Base-by-base conservation (phyloP, 2,329 filamentous ascomycete genomes). In the Mollisiaceae sp. region DNA sequence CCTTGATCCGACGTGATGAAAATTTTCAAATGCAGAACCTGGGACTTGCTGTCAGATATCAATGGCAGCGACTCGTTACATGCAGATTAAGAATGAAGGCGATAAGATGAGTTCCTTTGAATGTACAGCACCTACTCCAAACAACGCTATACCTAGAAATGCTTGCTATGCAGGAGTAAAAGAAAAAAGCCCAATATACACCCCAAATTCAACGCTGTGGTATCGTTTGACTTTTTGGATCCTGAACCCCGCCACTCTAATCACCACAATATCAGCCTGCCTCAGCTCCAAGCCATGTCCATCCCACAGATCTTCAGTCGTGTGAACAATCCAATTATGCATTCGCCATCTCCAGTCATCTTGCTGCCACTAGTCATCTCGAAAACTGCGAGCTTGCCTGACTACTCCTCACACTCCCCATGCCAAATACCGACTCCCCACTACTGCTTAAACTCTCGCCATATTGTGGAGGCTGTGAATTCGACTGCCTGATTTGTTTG, bases 401-500 rank as follows among this genome's bases (percentile, higher is more conserved):
- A 41, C 38, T 41, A 18, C 38, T 41, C 38, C 12, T 41, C 38
- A 41, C 38, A 41, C 38, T 41, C 38, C 12, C 38, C 15, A 41
- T 41, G 12, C 45, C 36, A 8, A 41, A 27, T 20, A 64, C 38
- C 11, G 18, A 43, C 57, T 60, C 56, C 5, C 58, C 58, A 22
- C 60, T 59, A n/a, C 39, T 12, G 0, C n/a, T 20, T 24, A 50
- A 14, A 1, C 60, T 45, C 15, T 47, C 57, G 1, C 58, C 63
- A 58, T 68, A 68, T 39, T 22, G 43, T 6, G 66, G 66, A 22
- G 62, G 63, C 15, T 58, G 15, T 6, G 2, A 14, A 32, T 27
- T 32, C 32, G 15, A 18, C 12, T 76, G 75, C 64, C 83, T 80
- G 0, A 79, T 73, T 55, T 78, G 79, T 27, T 73, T 70, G 63